Evolutionary conservation across 1,139 yeast genomes (phyloP).

Genomic region (Blastobotrys aristatus): DNA sequence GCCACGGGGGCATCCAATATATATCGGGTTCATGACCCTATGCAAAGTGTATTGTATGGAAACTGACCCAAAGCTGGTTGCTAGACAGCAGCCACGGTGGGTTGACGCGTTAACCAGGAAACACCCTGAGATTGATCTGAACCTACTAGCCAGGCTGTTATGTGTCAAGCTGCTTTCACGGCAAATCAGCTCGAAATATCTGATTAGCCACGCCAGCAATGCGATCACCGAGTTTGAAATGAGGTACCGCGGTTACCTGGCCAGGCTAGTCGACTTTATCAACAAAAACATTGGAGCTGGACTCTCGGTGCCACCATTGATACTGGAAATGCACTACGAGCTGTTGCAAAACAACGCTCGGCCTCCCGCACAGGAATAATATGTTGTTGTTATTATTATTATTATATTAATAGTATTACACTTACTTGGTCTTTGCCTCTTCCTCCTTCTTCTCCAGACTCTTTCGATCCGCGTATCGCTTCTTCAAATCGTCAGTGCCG

Average conservation of each 20-base stretch:
- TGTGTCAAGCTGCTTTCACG: constrained; percentile 15
- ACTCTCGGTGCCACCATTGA: constrained; percentile 9
- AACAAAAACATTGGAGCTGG: no score
- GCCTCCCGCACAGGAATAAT: no score
- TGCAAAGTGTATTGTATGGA: not conserved
- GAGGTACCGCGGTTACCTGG: no score
- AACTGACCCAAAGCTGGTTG: not conserved
- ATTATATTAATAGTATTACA: not conserved
- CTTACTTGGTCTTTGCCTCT: not conserved
- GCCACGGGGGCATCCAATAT: constrained; percentile 4
- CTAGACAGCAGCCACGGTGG: constrained; percentile 14
- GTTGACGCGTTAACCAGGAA: constrained; percentile 12
- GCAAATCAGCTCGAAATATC: constrained; percentile 3
- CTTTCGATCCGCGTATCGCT: constrained; percentile 25
- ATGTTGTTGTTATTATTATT: no score
- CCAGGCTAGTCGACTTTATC: no score
- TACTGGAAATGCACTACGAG: constrained; percentile 3
- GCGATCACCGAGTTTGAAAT: constrained; percentile 3
- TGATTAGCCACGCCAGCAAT: not conserved
- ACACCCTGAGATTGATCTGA: constrained; percentile 11
- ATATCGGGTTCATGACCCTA: not conserved
- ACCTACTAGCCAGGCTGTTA: constrained; percentile 11
- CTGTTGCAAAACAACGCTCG: no score
- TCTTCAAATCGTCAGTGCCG: constrained; percentile 26
- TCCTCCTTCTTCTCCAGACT: constrained; percentile 12